A percentile compares a stretch with the other conserved stretches of the same genome.
phyloP scores from a whole-genome alignment of 2,329 filamentous ascomycete genomes.

The Fusarium burgessii region DNA sequence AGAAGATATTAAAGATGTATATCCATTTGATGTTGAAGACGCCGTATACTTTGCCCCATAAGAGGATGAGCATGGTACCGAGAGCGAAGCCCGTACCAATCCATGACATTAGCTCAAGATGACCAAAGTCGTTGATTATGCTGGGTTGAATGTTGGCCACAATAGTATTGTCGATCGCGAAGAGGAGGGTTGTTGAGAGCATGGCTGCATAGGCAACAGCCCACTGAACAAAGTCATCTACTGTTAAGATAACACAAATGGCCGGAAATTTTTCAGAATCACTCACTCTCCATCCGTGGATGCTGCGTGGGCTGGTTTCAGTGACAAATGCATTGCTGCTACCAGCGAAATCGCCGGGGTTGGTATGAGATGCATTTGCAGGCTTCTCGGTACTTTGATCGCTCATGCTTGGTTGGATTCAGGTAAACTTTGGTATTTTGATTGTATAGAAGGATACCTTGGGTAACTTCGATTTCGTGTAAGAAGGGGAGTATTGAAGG shows the following conservation, averaged over 20 bases:
- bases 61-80: background rate
- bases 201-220: background rate
- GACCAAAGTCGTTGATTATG: background rate
- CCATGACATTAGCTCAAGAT: constrained; percentile 2
- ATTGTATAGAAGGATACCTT: rapidly evolving
- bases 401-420: background rate
- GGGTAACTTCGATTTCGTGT: rapidly evolving
- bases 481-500: background rate
- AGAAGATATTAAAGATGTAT: background rate
- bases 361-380: background rate
- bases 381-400: background rate
- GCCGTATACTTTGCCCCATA: background rate
- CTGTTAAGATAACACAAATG: rapidly evolving
- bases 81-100: background rate
- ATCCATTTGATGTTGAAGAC: background rate
- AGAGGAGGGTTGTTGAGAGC: background rate
- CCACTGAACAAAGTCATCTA: background rate
- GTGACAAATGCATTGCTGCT: background rate
- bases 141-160: background rate
- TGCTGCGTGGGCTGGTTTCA: background rate
- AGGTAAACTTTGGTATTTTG: background rate
- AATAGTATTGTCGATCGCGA: background rate
- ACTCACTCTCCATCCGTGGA: background rate
- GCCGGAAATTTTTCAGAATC: rapidly evolving
- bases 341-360: background rate